Evolutionary conservation across 768 basidiomycete species (phyloP).

Genomic region (Collybia nuda): DNA sequence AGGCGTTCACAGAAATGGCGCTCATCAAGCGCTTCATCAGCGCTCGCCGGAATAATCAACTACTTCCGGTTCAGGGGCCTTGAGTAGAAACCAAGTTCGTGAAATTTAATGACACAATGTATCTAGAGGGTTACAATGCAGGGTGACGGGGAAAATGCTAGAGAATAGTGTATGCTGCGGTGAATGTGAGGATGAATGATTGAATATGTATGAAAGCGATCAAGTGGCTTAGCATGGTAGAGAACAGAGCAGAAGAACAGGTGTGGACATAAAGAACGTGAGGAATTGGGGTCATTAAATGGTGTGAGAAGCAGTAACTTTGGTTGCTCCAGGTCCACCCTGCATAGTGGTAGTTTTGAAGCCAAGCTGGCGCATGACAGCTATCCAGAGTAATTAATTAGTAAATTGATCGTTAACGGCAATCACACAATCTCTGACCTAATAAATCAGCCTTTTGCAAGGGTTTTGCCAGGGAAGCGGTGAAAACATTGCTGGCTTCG

Average conservation of each 20-base stretch:
- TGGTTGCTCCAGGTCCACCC: conserved; percentile 48
- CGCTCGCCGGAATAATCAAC: not conserved
- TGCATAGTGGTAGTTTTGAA: conserved; percentile 84
- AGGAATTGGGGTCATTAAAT: conserved; percentile 31
- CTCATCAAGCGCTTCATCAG: not conserved
- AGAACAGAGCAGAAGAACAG: conserved; percentile 23
- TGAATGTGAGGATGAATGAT: conserved; percentile 32
- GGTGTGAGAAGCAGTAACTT: conserved; percentile 46
- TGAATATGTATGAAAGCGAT: conserved; percentile 35
- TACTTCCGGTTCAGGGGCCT: not conserved
- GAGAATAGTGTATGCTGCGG: conserved; percentile 33
- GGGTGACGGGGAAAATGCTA: conserved; percentile 23
- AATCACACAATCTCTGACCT: conserved; percentile 29
- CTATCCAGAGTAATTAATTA: conserved; percentile 18
- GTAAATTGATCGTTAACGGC: not conserved
- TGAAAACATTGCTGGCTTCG: conserved; percentile 68
- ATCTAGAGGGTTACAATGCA: conserved; percentile 52
- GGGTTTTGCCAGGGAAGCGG: conserved; percentile 85
- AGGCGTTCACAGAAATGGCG: too few species aligned
- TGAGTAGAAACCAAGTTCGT: conserved; percentile 5
- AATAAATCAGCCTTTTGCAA: conserved; percentile 86
- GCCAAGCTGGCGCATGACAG: conserved; percentile 81
- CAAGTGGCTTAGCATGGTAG: conserved; percentile 27
- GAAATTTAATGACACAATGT: conserved; percentile 27
- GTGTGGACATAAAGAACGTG: conserved; percentile 26